A percentile compares a stretch with the other conserved stretches of the same genome.
These are phyloP conservation scores for Hansfordia pulvinata DNA, from an alignment of 2,329 filamentous ascomycete species.

Conservation along the genomic window DNA sequence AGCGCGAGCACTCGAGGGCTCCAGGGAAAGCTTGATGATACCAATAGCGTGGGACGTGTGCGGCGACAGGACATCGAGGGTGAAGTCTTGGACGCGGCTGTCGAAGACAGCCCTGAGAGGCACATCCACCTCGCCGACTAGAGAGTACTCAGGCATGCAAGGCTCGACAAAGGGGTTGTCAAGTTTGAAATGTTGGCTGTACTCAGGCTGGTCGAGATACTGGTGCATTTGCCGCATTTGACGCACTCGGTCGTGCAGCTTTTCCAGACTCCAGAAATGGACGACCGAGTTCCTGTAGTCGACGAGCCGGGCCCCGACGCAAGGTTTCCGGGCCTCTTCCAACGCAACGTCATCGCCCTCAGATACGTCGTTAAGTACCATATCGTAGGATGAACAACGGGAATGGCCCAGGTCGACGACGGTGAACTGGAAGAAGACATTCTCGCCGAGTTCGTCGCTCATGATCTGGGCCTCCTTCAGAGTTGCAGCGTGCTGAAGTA, in stretches of 20 bases:
- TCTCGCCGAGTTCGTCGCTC: slow-evolving; percentile 91
- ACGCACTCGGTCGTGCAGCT: slow-evolving; percentile 73
- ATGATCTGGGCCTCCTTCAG: slow-evolving; percentile 96
- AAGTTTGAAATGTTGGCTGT: slow-evolving; percentile 80
- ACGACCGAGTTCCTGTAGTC: slow-evolving; percentile 81
- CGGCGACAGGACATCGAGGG: slow-evolving; percentile 78
- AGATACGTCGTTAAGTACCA: slow-evolving; percentile 79
- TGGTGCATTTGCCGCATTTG: slow-evolving; percentile 96
- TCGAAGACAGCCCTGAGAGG: slow-evolving; percentile 89
- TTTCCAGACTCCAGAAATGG: slow-evolving; percentile 89
- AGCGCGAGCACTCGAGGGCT: slow-evolving; percentile 85
- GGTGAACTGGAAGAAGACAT: slow-evolving; percentile 87
- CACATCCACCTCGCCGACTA: slow-evolving; percentile 86
- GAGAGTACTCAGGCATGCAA: slow-evolving; percentile 83
- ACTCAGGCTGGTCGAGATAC: slow-evolving; percentile 90
- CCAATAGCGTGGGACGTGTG: slow-evolving; percentile 86
- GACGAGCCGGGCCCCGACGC: slow-evolving; percentile 77
- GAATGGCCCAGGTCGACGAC: slow-evolving; percentile 81
- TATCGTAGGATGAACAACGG: slow-evolving; percentile 87
- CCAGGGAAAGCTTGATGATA: slow-evolving; percentile 78
- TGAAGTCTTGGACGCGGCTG: slow-evolving; percentile 86
- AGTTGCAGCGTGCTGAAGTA: slow-evolving; percentile 74
- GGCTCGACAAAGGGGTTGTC: slow-evolving; percentile 88
- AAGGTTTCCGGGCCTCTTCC: slow-evolving; percentile 74
- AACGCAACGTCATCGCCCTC: slow-evolving; percentile 76